These are phyloP conservation scores for Fusarium hostae DNA, from an alignment of 2,329 filamentous ascomycete genomes.

Conservation along the genomic window DNA sequence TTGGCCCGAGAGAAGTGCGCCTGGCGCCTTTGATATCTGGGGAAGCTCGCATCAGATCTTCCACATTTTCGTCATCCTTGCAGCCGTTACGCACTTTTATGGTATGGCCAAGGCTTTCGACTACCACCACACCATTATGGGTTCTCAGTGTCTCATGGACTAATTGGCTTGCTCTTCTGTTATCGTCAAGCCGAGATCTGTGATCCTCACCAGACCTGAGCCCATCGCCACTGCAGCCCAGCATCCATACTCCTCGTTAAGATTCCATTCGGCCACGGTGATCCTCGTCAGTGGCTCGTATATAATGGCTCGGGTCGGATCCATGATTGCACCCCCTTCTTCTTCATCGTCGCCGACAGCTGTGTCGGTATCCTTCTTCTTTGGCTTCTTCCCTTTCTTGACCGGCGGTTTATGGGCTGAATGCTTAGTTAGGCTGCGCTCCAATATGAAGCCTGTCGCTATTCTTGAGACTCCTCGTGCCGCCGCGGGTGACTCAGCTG, in stretches of 20 bases:
- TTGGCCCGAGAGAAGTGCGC: slow-evolving; percentile 82
- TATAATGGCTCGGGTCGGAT: slow-evolving; percentile 59
- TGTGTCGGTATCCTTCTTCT: slow-evolving; percentile 50
- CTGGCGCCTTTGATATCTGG: slow-evolving; percentile 87
- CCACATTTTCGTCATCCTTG: slow-evolving; percentile 86
- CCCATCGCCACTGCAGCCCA: slow-evolving; percentile 76
- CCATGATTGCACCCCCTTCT: slow-evolving; percentile 47
- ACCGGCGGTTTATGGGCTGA: slow-evolving; percentile 53
- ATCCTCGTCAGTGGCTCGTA: slow-evolving; percentile 73
- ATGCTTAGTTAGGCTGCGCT: slow-evolving; percentile 60
- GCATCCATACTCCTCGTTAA: slow-evolving; percentile 71
- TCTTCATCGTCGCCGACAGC: slow-evolving; percentile 50
- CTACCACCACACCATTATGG: slow-evolving; percentile 75
- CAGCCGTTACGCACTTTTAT: slow-evolving; percentile 82
- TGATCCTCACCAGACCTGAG: slow-evolving; percentile 73
- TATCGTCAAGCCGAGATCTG: slow-evolving; percentile 69
- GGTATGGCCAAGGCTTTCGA: slow-evolving; percentile 88
- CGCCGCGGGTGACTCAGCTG: slow-evolving; percentile 43
- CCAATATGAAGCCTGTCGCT: slow-evolving; percentile 62
- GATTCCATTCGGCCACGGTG: slow-evolving; percentile 74
- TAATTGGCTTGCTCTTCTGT: slow-evolving; percentile 28
- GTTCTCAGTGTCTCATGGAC: slow-evolving; percentile 58
- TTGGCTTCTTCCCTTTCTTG: slow-evolving; percentile 52
- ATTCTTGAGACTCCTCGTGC: slow-evolving; percentile 62
- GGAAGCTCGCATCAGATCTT: slow-evolving; percentile 97